Evolutionary conservation across 768 basidiomycete genomes (phyloP).

Genomic region (Cyclocybe cylindracea): DNA sequence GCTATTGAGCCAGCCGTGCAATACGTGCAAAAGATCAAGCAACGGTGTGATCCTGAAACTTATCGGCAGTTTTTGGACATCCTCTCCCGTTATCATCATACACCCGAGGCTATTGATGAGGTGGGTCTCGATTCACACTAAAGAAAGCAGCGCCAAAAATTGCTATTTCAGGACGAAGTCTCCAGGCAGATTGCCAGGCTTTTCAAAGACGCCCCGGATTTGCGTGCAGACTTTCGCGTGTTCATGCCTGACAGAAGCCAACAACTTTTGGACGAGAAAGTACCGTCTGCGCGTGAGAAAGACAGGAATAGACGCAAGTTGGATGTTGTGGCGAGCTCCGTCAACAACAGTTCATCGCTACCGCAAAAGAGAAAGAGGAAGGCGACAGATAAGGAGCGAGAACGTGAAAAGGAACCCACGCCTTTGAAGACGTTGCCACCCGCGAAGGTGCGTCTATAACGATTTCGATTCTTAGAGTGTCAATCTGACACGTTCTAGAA

Average conservation of each 20-base stretch:
- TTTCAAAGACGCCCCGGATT: slow-evolving; percentile 76
- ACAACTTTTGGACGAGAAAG: slow-evolving; percentile 47
- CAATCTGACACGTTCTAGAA: slow-evolving; percentile 26
- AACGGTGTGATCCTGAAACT: slow-evolving; percentile 87
- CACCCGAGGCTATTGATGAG: slow-evolving; percentile 63
- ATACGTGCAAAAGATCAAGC: slow-evolving; percentile 97
- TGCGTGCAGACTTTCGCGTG: slow-evolving; percentile 71
- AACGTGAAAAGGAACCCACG: slow-evolving; percentile 36
- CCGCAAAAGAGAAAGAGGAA: slow-evolving; percentile 76
- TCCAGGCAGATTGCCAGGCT: slow-evolving; percentile 65
- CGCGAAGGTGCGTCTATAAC: slow-evolving; percentile 35
- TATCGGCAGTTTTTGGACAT: slow-evolving; percentile 81
- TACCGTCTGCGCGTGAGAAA: slow-evolving; percentile 33
- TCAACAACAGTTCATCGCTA: slow-evolving; percentile 35
- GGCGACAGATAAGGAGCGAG: slow-evolving; percentile 48
- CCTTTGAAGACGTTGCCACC: slow-evolving; percentile 30
- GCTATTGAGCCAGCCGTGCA: slow-evolving; percentile 81
- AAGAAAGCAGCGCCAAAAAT: background rate
- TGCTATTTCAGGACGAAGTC: slow-evolving; percentile 55
- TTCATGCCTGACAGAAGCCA: slow-evolving; percentile 71
- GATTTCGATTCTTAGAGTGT: slow-evolving; percentile 22
- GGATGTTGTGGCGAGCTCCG: slow-evolving; percentile 35
- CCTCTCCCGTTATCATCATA: slow-evolving; percentile 61
- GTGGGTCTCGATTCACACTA: slow-evolving; percentile 26
- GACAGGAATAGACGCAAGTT: slow-evolving; percentile 51